Base-by-base conservation (phyloP, 108 stramenopile genomes). In the Skeletonema costatum region DNA sequence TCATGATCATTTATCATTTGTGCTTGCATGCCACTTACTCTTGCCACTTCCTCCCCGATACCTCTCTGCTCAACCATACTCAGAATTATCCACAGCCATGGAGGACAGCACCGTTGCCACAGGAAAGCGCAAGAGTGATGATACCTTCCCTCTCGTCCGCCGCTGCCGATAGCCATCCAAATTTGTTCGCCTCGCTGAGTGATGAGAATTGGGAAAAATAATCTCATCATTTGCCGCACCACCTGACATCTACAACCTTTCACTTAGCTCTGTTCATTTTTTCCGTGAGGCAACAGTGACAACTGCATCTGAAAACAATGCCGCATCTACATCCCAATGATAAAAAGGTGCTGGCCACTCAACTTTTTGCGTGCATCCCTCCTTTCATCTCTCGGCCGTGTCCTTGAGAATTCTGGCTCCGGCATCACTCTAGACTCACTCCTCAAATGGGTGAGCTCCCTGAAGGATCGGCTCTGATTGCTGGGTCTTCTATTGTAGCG, bases 391-490 rank as follows among this genome's bases (percentile, higher is more conserved):
- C 73, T 73, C 13, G 73, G 73, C 19, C 66, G 65, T 17, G 73
- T 73, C 12, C 73, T 73, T 3, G 25, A 73, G 17, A 17, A 48
- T 1, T 68, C 66, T 5, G 13, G 29, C 36, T 68, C 73, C 1
- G 73, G 73, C 8, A 73, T 73, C 9, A 73, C 73, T 4, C 65
- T 73, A 0, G 66, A 73, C 42, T 68, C 8, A 32, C n/a, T n/a
- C n/a, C n/a, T n/a, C n/a, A 17, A 32, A 44, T 73, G 66, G 73
- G 32, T 9, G 42, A 66, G 5, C 35, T 73, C 6, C 73, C 73
- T 0, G 66, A 73, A 11, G 73, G 73, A 53, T 73, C 73, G 3
- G 73, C 46, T 32, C 4, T 77, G 16, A 77, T 77, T 71, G 76
- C 76, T n/a, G 76, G 76, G 7, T 77, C 76, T 41, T 63, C 76